phyloP scores from a whole-genome alignment of 345 rosid species.

The Eucalyptus cloeziana region DNA sequence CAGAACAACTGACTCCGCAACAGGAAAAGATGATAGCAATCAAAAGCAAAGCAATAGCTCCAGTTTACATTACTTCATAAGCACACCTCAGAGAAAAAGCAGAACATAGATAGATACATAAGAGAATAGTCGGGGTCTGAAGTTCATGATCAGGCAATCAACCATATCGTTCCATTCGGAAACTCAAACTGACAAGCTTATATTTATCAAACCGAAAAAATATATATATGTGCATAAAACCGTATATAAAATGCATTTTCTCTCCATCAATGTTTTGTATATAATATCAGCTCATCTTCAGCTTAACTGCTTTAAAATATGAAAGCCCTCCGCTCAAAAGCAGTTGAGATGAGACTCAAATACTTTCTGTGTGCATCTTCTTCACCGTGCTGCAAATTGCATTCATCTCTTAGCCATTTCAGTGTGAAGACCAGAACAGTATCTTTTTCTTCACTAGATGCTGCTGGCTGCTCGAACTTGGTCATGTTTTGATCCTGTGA shows the following conservation, averaged over 20 bases:
- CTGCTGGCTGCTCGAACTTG: slow-evolving; percentile 6
- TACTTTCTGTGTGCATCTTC: slow-evolving; percentile 58
- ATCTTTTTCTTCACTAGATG: slow-evolving; percentile 39
- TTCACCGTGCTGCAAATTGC: slow-evolving; percentile 78
- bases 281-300: not conserved
- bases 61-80: not conserved
- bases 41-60: not conserved
- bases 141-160: not conserved
- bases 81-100: not conserved
- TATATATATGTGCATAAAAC: accelerated
- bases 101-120: not conserved
- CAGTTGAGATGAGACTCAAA: slow-evolving; percentile 72
- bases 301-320: slow-evolving; percentile 23
- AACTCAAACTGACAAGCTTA: not conserved
- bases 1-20: not conserved
- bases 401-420: slow-evolving; percentile 85
- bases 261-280: not conserved
- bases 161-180: not conserved
- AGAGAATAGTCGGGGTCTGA: not conserved
- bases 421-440: slow-evolving; percentile 82
- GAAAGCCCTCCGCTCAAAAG: slow-evolving; percentile 75
- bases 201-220: not conserved
- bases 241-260: not conserved
- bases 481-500: slow-evolving; percentile 21
- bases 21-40: not conserved